Evolutionary conservation across 495 filamentous ascomycete species (phyloP), one percentile per base, ranked within the genome.

Genomic region (Cladorrhinum samala): DNA sequence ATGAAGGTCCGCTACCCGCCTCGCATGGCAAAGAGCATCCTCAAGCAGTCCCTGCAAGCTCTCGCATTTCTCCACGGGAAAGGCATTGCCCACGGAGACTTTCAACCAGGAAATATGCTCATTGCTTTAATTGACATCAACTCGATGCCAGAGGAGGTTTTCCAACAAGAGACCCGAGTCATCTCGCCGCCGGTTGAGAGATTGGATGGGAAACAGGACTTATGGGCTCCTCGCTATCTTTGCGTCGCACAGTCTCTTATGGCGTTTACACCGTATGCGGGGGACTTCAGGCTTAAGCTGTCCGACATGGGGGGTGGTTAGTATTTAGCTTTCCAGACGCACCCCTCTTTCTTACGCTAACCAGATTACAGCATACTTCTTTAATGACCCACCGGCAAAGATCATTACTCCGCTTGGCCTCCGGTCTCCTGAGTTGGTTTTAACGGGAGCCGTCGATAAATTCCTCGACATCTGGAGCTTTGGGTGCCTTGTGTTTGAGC

Each of bases 31-130:
- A 75, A 71, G 58, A 36, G 37, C 43, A 72, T 75, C 61, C 63
- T 71, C 17, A 70, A 65, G 54, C 74, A 80, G 58, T 53, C 65
- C 56, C 44, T 76, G 17, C 50, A 66, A 38, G 71, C 68, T 40
- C 58, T 80, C 23, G 64, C 62, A 25, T 58, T 56, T 47, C 59
- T 81, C 9, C 77, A 79, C 54, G 56, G 64, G 43, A 65, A 68
- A 9, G 65, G 66, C 14, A 74, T 76, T 37, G 67, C 64, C 27
- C 72, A 78, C 60, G 71, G 73, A 67, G 76, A 76, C 57, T 58
- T 78, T 11, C 72, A 76, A 54, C 72, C 75, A 25, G 69, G 73
- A 42, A 81, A 81, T 55, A 58, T 79, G 20, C 66, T 68, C 11
- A 6, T 33, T 33, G 27, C 27, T 11, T 11, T 33, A 6, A 11